Evolutionary conservation across 257 asterid genomes (phyloP).

Genomic region (Haberlea rhodopensis): DNA sequence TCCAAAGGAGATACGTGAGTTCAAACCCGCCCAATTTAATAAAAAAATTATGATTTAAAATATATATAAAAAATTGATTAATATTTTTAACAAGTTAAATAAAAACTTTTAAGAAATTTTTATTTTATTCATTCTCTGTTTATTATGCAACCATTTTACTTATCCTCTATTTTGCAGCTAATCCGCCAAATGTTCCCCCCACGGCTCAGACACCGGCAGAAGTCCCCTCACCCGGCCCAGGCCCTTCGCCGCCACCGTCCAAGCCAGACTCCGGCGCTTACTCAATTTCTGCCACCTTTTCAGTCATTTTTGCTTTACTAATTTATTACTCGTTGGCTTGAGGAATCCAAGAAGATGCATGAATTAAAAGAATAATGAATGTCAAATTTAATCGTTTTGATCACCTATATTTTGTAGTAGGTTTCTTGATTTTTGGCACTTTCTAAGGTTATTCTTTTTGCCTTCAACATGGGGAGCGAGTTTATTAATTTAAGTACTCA

Average conservation of each 20-base stretch:
- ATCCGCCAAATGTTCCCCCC: conserved; percentile 15
- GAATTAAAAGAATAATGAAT: neutral
- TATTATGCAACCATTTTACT: neutral
- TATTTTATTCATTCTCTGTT: too few relatives aligned
- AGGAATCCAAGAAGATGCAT: neutral
- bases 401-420: neutral
- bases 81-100: neutral
- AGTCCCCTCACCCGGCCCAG: neutral
- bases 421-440: neutral
- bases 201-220: neutral
- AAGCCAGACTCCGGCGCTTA: conserved; percentile 4
- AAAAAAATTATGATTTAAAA: neutral
- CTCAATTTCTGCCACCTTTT: conserved; percentile 15
- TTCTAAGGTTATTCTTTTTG: neutral
- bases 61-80: neutral
- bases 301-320: conserved; percentile 1
- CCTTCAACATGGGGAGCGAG: neutral
- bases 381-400: neutral
- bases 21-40: too few relatives aligned
- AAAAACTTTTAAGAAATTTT: too few relatives aligned
- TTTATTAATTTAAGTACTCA: too few relatives aligned
- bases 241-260: neutral
- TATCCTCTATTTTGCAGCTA: conserved; percentile 4
- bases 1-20: too few relatives aligned
- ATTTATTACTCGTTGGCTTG: neutral